Evolutionary conservation across 345 rosid species (phyloP).

Genomic region (Euclidium syriacum): DNA sequence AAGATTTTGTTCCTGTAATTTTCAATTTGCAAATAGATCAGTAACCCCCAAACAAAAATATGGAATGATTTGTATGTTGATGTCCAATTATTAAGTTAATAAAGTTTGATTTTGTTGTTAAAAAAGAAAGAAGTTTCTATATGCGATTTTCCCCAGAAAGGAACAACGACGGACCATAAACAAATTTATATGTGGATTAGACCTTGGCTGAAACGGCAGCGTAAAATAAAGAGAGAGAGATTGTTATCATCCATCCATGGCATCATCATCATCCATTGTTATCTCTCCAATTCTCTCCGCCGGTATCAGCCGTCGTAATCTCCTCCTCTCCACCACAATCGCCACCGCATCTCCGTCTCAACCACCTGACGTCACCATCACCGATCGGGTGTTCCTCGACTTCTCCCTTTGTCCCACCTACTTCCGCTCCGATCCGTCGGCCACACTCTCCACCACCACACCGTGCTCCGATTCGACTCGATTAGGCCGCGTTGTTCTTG

Average conservation of each 20-base stretch:
- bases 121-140: too few species aligned
- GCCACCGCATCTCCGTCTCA: constrained; percentile 32
- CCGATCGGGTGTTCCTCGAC: constrained; percentile 85
- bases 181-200: too few species aligned
- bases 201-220: background rate
- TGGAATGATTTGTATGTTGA: too few species aligned
- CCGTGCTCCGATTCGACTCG: constrained; percentile 53
- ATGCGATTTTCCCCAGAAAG: too few species aligned
- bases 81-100: too few species aligned
- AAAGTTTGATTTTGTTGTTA: too few species aligned
- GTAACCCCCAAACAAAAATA: too few species aligned
- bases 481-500: constrained; percentile 78
- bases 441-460: constrained; percentile 46
- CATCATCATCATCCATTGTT: constrained; percentile 30
- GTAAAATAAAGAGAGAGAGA: background rate
- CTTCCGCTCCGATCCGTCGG: constrained; percentile 42
- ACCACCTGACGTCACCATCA: constrained; percentile 59
- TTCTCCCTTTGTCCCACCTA: constrained; percentile 76
- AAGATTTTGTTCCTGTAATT: too few species aligned
- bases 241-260: background rate
- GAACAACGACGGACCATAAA: too few species aligned
- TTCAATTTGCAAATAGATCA: too few species aligned
- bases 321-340: constrained; percentile 39
- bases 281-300: constrained; percentile 23
- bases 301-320: constrained; percentile 34